Evolutionary conservation across 352 stramenopile genomes (phyloP).

Genomic region (Phytophthora agathidicida): DNA sequence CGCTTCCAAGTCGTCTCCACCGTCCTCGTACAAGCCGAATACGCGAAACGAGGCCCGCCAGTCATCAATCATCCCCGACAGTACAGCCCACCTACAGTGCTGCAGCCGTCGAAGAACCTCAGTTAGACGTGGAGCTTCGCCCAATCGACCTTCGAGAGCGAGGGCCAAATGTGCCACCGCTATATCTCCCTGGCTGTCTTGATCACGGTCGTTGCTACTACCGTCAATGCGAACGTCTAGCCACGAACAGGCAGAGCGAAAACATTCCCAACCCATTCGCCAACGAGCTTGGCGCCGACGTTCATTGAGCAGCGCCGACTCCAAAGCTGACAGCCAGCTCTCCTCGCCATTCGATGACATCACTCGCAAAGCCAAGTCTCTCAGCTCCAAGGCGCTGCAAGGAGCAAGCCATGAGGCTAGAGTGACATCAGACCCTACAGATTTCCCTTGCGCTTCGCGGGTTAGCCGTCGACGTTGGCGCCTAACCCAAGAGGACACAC

Average conservation of each 20-base stretch:
- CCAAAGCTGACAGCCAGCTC: constrained; percentile 41
- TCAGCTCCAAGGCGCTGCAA: constrained; percentile 45
- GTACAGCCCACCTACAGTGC: constrained; percentile 24
- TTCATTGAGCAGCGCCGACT: constrained; percentile 38
- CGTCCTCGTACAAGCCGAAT: constrained; percentile 4
- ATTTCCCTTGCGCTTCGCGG: constrained; percentile 7
- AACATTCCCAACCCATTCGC: constrained; percentile 72
- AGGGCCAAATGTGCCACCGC: constrained; percentile 49
- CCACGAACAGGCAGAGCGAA: constrained; percentile 62
- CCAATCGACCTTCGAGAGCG: constrained; percentile 68
- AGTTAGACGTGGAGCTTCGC: constrained; percentile 33
- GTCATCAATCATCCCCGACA: constrained; percentile 48
- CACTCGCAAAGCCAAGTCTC: constrained; percentile 29
- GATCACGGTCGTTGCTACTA: constrained; percentile 16
- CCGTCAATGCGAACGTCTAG: constrained; percentile 48
- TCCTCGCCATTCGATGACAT: constrained; percentile 1
- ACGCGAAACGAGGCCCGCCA: constrained; percentile 40
- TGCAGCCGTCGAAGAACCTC: constrained; percentile 45
- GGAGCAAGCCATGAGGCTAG: constrained; percentile 31
- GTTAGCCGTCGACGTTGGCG: constrained; percentile 14
- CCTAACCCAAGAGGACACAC: constrained; percentile 32
- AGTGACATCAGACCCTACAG: not conserved
- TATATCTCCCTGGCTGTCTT: constrained; percentile 14
- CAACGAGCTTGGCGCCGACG: constrained; percentile 39
- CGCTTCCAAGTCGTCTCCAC: constrained; percentile 19